Evolutionary conservation across 2,329 filamentous ascomycete species (phyloP).

Genomic region (Alternaria arbusti): DNA sequence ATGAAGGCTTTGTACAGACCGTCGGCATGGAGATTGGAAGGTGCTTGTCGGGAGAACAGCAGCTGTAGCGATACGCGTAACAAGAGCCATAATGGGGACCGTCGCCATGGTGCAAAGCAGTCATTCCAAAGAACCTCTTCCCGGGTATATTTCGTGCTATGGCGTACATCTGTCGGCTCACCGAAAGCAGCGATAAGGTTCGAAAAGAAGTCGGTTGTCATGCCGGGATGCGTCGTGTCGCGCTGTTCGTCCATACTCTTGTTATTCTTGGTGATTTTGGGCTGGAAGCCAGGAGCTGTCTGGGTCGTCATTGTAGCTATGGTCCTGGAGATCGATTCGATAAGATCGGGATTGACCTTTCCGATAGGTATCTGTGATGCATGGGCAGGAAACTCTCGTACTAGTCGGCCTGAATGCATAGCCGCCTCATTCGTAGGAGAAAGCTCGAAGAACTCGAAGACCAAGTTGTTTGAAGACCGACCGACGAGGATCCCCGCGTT

Average conservation of each 20-base stretch:
- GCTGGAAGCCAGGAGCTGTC: conserved; percentile 41
- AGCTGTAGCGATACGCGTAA: conserved; percentile 60
- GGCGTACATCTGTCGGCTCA: conserved; percentile 8
- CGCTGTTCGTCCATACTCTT: conserved; percentile 50
- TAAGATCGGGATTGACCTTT: conserved; percentile 22
- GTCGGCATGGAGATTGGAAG: not conserved
- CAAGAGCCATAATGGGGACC: conserved; percentile 63
- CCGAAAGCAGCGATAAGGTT: conserved; percentile 50
- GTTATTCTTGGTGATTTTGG: conserved; percentile 50
- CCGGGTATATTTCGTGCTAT: conserved; percentile 60
- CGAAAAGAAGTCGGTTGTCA: conserved; percentile 61
- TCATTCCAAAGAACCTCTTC: conserved; percentile 61
- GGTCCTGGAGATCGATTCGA: conserved; percentile 34
- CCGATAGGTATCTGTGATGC: conserved; percentile 43
- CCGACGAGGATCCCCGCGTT: conserved; percentile 57
- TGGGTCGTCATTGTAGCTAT: conserved; percentile 49
- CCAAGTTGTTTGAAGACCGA: conserved; percentile 21
- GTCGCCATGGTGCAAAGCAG: conserved; percentile 53
- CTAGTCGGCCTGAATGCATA: conserved; percentile 50
- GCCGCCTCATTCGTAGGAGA: conserved; percentile 51
- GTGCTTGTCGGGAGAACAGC: conserved; percentile 32
- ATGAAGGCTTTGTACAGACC: conserved; percentile 60
- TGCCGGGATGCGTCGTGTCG: conserved; percentile 57
- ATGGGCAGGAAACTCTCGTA: conserved; percentile 54
- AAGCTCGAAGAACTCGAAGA: conserved; percentile 57